These are phyloP conservation scores for Inga laurina DNA, from an alignment of 306 rosid genomes.

Conservation along the genomic window DNA sequence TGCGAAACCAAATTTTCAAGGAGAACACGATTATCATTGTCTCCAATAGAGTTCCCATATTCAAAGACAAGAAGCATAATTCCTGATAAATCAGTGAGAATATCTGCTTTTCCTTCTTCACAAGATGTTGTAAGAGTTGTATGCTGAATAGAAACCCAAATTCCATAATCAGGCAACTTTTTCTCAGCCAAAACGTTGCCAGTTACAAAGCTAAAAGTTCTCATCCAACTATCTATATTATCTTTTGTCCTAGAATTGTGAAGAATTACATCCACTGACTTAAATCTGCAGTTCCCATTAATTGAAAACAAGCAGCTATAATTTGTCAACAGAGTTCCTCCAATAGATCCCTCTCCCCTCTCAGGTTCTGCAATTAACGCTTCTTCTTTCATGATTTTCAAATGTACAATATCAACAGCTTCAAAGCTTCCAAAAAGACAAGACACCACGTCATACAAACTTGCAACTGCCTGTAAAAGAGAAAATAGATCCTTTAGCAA, in stretches of 20 bases:
- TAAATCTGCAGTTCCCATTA: conserved; percentile 52
- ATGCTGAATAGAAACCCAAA: conserved; percentile 65
- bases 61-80: conserved; percentile 50
- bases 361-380: conserved; percentile 38
- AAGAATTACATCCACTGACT: conserved; percentile 60
- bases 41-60: conserved; percentile 47
- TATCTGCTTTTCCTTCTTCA: conserved; percentile 61
- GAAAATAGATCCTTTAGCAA: conserved; percentile 39
- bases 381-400: conserved; percentile 50
- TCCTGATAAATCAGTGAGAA: conserved; percentile 52
- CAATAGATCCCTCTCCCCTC: conserved; percentile 35
- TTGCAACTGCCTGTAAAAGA: conserved; percentile 61
- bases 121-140: conserved; percentile 52
- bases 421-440: conserved; percentile 40
- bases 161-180: conserved; percentile 68
- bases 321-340: conserved; percentile 39
- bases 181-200: conserved; percentile 44
- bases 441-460: conserved; percentile 53
- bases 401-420: conserved; percentile 34
- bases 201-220: conserved; percentile 36
- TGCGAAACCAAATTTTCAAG: conserved; percentile 46
- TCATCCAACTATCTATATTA: conserved; percentile 35
- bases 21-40: conserved; percentile 43
- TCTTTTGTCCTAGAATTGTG: conserved; percentile 60
- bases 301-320: conserved; percentile 41